Evolutionary conservation across 306 rosid genomes (phyloP), one percentile per base, ranked within the genome.

Genomic region (Pachyrhizus erosus): DNA sequence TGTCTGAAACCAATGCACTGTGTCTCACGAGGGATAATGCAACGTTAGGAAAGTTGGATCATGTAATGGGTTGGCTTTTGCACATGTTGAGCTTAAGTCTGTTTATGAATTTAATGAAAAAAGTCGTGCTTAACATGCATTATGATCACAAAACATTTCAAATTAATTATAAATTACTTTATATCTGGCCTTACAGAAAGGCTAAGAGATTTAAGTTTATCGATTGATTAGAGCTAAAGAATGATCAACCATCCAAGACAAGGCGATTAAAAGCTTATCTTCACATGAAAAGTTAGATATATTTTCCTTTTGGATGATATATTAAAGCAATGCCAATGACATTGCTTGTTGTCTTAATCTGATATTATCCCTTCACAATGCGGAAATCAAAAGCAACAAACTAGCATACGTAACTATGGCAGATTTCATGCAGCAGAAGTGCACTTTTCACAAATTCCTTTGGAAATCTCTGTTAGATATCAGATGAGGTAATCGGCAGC

Each of bases 401-500:
- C 14, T 42, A 17, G 2, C 15, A 64, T 20, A 77, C 26, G 58
- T n/a, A 60, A 52, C n/a, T 70, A 67, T 21, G 40, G 64, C 70
- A 18, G 12, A 21, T 52, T 57, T 24, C 46, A 70, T 69, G 69
- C 39, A 61, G 42, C 40, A 62, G 18, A 74, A n/a, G 52, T 60
- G 69, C 60, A 71, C 0, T 61, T 24, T 48, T 34, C 24, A 34
- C 9, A 64, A 70, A 26, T 49, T 64, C 9, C 3, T 37, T n/a
- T 17, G 68, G 58, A 17, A 33, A 46, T 15, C 2, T 45, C 2
- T 2, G 55, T 58, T 76, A 73, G 71, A 51, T 48, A 43, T 55
- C 9, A 18, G 83, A 54, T 51, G 83, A 21, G 46, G 85, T 72
- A 40, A 83, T 67, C 61, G 87, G 83, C 17, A 78, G 82, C 13